Base-by-base conservation (phyloP, 768 basidiomycete species). In the Coprinopsis strossmayeri region DNA sequence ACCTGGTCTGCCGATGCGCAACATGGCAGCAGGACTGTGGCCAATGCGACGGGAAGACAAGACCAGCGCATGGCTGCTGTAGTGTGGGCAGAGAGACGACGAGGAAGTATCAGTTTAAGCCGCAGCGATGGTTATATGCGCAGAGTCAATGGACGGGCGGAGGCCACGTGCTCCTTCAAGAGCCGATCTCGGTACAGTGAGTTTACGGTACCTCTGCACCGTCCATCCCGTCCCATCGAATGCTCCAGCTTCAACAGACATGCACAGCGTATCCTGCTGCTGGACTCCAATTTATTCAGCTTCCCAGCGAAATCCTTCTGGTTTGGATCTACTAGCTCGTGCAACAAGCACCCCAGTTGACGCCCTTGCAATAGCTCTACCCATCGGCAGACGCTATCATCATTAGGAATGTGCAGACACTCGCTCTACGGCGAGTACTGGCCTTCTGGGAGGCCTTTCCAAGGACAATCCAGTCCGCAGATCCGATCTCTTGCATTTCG, bases 401-500 rank as follows among this genome's bases (percentile, higher is more conserved):
- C 48, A 68, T 91, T 37, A 77, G 87, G 57, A 70, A 90, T 70
- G 84, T 88, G n/a, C 74, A 69, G 48, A 73, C 70, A 13, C 78
- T 91, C 27, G 63, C 70, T 15, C 72, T 91, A 39, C 63, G 82
- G 49, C 82, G 84, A 51, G 78, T 85, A 39, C 77, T 92, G 20
- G 79, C 83, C 26, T 87, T 91, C 58, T 84, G 78, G 70, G 87
- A 91, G 60, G 86, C 82, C 4, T 91, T 89, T 60, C 87, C 89
- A 3, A 74, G 77, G n/a, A 57, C 70, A 11, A 64, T 64, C 7
- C 68, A 74, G 48, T 56, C 65, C 10, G 63, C 64, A 23, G 70
- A 73, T 45, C 62, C 59, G 28, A 75, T 91, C 15, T 74, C 77
- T 23, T 81, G 77, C 57, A 66, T 91, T 24, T 71, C 82, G 2